Evolutionary conservation across 208 protist species (phyloP).

Genomic region (Wallacemonas sp.): DNA sequence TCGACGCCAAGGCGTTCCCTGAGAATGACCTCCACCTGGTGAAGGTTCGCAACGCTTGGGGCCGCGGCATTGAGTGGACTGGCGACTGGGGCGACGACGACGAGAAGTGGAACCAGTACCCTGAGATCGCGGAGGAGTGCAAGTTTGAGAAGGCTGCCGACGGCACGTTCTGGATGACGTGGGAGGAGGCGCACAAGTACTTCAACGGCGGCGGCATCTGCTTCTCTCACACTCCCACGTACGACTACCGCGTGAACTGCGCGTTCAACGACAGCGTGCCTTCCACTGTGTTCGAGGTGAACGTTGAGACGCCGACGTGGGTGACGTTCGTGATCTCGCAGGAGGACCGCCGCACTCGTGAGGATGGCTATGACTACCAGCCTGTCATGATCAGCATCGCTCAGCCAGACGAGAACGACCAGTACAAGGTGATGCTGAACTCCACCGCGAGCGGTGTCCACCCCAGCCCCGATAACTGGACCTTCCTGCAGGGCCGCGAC

Average conservation of each 20-base stretch:
- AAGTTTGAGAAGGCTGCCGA: constrained; percentile 27
- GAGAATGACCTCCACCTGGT: constrained; percentile 37
- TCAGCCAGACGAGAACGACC: constrained; percentile 40
- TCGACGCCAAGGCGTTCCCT: constrained; percentile 32
- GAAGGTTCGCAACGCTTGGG: constrained; percentile 41
- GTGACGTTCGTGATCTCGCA: constrained; percentile 76
- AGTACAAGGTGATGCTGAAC: constrained; percentile 77
- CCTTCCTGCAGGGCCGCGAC: constrained; percentile 80
- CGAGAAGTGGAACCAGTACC: constrained; percentile 33
- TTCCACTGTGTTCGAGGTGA: constrained; percentile 68
- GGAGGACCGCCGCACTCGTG: constrained; percentile 59
- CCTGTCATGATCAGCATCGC: constrained; percentile 84
- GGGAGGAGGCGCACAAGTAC: constrained; percentile 45
- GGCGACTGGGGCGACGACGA: constrained; percentile 39
- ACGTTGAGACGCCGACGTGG: constrained; percentile 56
- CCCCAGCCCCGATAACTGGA: constrained; percentile 72
- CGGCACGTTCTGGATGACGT: constrained; percentile 70
- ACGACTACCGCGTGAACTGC: constrained; percentile 51
- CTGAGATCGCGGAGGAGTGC: constrained; percentile 25
- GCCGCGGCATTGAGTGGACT: constrained; percentile 35
- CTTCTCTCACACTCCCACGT: constrained; percentile 27
- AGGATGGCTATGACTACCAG: constrained; percentile 48
- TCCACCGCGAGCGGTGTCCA: constrained; percentile 59
- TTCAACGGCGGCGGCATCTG: constrained; percentile 68
- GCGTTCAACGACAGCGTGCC: constrained; percentile 52